phyloP scores from a whole-genome alignment of 2,329 filamentous ascomycete genomes.

The Neopestalotiopsis sp. region DNA sequence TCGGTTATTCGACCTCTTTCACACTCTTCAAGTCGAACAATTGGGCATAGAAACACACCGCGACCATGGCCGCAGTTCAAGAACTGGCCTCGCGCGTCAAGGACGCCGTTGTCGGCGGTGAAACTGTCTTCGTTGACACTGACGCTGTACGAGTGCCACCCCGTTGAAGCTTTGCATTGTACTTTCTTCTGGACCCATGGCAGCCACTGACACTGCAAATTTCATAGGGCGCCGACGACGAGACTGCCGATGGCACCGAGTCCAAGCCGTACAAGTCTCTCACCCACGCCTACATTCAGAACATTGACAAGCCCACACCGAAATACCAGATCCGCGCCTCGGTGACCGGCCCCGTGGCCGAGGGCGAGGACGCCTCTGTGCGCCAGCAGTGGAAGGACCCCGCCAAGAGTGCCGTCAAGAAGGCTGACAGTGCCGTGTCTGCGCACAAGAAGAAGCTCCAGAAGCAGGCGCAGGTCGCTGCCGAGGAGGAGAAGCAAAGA shows the following conservation, averaged over 20 bases:
- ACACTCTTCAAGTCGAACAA: background rate
- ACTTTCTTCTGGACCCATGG: background rate
- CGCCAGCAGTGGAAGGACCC: slow-evolving; percentile 79
- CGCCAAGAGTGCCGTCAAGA: slow-evolving; percentile 85
- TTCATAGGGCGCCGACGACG: slow-evolving; percentile 67
- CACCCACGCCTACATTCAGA: slow-evolving; percentile 76
- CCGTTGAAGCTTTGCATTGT: no score
- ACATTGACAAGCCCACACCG: slow-evolving; percentile 60
- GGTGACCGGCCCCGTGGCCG: slow-evolving; percentile 62
- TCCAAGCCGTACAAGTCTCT: slow-evolving; percentile 82
- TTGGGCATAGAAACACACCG: slow-evolving; percentile 8
- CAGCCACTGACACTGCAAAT: background rate
- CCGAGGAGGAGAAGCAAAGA: slow-evolving; percentile 74
- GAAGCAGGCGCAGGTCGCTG: slow-evolving; percentile 75
- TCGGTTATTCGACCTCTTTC: background rate
- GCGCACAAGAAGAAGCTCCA: slow-evolving; percentile 83
- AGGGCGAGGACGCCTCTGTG: slow-evolving; percentile 66
- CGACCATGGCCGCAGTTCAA: slow-evolving; percentile 48
- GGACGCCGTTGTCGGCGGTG: slow-evolving; percentile 34
- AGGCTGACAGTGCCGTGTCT: slow-evolving; percentile 76
- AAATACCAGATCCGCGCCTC: slow-evolving; percentile 74
- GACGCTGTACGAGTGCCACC: slow-evolving; percentile 50
- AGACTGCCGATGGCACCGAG: slow-evolving; percentile 70
- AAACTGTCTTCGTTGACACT: slow-evolving; percentile 77
- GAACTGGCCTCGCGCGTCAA: slow-evolving; percentile 58